phyloP scores from a whole-genome alignment of 306 rosid genomes.

The Quercus mongolica region DNA sequence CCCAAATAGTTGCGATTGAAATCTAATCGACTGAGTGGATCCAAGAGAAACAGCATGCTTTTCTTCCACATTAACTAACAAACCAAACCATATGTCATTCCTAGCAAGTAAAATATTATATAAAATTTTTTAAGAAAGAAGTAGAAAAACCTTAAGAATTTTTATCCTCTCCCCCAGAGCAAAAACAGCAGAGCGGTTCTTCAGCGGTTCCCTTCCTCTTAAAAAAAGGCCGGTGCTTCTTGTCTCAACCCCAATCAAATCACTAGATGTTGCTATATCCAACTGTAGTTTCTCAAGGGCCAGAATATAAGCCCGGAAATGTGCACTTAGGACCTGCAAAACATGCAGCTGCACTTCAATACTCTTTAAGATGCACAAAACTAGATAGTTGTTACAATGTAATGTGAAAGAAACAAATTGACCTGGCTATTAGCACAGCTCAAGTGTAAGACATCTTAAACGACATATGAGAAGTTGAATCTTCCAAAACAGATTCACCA shows the following conservation, averaged over 20 bases:
- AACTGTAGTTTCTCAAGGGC: constrained; percentile 90
- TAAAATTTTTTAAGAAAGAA: background rate
- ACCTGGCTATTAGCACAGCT: background rate
- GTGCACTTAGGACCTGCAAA: constrained; percentile 95
- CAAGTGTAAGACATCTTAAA: background rate
- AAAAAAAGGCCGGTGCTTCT: constrained; percentile 74
- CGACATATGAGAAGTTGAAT: background rate
- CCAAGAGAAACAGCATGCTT: background rate
- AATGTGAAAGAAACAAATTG: background rate
- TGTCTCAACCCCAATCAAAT: constrained; percentile 95
- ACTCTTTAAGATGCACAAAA: constrained; percentile 7
- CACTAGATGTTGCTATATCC: constrained; percentile 93
- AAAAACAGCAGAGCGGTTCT: constrained; percentile 93
- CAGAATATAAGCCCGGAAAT: constrained; percentile 91
- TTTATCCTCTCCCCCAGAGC: constrained; percentile 93
- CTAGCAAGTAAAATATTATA: background rate
- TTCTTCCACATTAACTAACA: constrained; percentile 4
- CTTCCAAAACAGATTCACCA: background rate
- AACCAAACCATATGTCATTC: background rate
- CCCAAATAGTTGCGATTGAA: background rate
- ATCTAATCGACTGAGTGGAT: background rate
- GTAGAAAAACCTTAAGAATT: constrained; percentile 62
- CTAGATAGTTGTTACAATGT: constrained; percentile 4
- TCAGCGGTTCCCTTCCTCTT: constrained; percentile 87
- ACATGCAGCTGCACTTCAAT: constrained; percentile 20